These are phyloP conservation scores for Candida ovalis DNA, from an alignment of 805 yeast species.

Conservation along the genomic window DNA sequence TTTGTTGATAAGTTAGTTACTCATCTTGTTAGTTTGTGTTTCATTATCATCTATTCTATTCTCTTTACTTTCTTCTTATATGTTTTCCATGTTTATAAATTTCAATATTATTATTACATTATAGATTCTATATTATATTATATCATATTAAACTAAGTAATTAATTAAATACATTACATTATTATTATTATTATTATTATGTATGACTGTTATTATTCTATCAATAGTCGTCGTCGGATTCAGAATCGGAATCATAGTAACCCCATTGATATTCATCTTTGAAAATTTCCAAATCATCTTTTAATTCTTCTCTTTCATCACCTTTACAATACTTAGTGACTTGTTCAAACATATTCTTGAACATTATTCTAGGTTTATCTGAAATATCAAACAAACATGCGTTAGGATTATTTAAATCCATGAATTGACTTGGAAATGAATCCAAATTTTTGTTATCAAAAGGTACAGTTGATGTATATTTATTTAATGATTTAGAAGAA, in stretches of 20 bases:
- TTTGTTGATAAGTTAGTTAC: not conserved
- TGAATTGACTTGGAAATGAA: constrained; percentile 31
- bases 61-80: not conserved
- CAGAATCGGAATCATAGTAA: constrained; percentile 43
- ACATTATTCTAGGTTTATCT: constrained; percentile 20
- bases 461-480: constrained; percentile 9
- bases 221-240: constrained; percentile 32
- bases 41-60: not conserved
- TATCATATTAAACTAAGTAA: not conserved
- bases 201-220: too few relatives aligned
- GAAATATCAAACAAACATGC: constrained; percentile 20
- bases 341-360: constrained; percentile 23
- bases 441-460: constrained; percentile 21
- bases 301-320: constrained; percentile 53
- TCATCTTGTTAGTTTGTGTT: not conserved
- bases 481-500: constrained; percentile 9
- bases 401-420: constrained; percentile 4
- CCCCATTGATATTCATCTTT: constrained; percentile 50
- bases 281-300: constrained; percentile 43
- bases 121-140: not conserved
- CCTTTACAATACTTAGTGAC: constrained; percentile 27
- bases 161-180: too few relatives aligned
- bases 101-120: not conserved
- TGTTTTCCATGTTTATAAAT: constrained; percentile 2
- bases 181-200: too few relatives aligned